Percentiles rank a stretch among this genome's conserved stretches.
Conservation (phyloP, 768 basidiomycete genomes). For the Suillus discolor region DNA sequence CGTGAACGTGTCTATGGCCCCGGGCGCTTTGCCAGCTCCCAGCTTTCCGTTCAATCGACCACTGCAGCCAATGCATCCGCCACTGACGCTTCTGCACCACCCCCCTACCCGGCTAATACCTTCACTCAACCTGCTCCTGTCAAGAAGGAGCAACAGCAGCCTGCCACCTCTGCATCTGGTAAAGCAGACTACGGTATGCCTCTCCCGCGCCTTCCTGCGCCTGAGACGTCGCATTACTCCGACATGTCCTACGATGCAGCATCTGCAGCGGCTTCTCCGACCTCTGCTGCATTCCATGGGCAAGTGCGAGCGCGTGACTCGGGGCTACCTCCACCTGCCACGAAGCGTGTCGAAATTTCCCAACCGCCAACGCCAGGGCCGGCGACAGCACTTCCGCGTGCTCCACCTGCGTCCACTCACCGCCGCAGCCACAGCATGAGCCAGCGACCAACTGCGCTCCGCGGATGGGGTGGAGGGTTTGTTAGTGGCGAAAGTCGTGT, state of each 20-base stretch:
- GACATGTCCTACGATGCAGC: constrained; percentile 77
- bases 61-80: constrained; percentile 19
- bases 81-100: constrained; percentile 22
- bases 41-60: constrained; percentile 59
- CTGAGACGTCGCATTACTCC: constrained; percentile 80
- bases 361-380: constrained; percentile 28
- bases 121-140: constrained; percentile 34
- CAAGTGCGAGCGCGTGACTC: constrained; percentile 70
- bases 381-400: constrained; percentile 50
- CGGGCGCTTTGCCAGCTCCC: constrained; percentile 92
- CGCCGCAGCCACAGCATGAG: constrained; percentile 83
- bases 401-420: constrained; percentile 79
- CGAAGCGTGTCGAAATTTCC: constrained; percentile 35
- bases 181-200: constrained; percentile 83
- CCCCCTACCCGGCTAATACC: constrained; percentile 26
- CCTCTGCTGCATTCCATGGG: constrained; percentile 55
- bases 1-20: constrained; percentile 92
- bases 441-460: constrained; percentile 59
- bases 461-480: constrained; percentile 66
- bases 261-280: constrained; percentile 53
- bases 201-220: constrained; percentile 77
- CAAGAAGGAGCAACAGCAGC: constrained; percentile 33
- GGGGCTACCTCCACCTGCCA: constrained; percentile 45
- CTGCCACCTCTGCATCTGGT: constrained; percentile 31
- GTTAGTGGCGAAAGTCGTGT: constrained; percentile 41